A percentile compares a stretch with the other conserved stretches of the same genome.
These are phyloP conservation scores for Corylus avellana DNA, from an alignment of 306 rosid species.

Conservation along the genomic window DNA sequence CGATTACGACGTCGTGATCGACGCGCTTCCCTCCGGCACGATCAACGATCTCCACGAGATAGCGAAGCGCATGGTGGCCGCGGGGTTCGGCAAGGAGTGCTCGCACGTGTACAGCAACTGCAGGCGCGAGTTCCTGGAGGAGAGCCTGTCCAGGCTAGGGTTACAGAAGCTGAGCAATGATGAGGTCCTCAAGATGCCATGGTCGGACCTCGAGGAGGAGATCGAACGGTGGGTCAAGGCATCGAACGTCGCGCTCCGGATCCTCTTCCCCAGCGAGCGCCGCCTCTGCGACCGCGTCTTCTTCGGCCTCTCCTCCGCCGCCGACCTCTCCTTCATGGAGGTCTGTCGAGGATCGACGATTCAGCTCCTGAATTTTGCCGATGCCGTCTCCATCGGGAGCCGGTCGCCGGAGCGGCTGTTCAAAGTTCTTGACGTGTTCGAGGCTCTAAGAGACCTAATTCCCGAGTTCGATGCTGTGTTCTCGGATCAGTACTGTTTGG, in stretches of 20 bases:
- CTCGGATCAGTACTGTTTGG: conserved; percentile 71
- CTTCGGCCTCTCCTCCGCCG: conserved; percentile 74
- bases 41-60: conserved; percentile 87
- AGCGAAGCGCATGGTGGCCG: conserved; percentile 89
- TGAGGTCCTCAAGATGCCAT: conserved; percentile 80
- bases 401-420: conserved; percentile 87
- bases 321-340: conserved; percentile 87
- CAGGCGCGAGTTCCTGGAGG: conserved; percentile 87
- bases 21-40: conserved; percentile 78
- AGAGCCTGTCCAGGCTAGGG: conserved; percentile 83
- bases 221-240: conserved; percentile 88
- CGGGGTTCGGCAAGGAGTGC: conserved; percentile 88
- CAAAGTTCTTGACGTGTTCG: conserved; percentile 76
- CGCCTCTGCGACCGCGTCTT: conserved; percentile 79
- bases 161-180: conserved; percentile 83
- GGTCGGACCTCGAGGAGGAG: conserved; percentile 89
- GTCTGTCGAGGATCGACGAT: conserved; percentile 81
- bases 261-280: conserved; percentile 84
- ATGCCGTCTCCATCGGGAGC: conserved; percentile 79
- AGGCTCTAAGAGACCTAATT: conserved; percentile 71
- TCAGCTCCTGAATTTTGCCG: conserved; percentile 80
- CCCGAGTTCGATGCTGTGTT: conserved; percentile 71
- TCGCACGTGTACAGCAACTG: conserved; percentile 80
- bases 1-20: conserved; percentile 73
- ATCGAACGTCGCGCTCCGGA: conserved; percentile 62